A percentile compares a stretch with the other conserved stretches of the same genome.
These are phyloP conservation scores for Seiridium cupressi DNA, from an alignment of 2,329 filamentous ascomycete genomes.

Conservation along the genomic window DNA sequence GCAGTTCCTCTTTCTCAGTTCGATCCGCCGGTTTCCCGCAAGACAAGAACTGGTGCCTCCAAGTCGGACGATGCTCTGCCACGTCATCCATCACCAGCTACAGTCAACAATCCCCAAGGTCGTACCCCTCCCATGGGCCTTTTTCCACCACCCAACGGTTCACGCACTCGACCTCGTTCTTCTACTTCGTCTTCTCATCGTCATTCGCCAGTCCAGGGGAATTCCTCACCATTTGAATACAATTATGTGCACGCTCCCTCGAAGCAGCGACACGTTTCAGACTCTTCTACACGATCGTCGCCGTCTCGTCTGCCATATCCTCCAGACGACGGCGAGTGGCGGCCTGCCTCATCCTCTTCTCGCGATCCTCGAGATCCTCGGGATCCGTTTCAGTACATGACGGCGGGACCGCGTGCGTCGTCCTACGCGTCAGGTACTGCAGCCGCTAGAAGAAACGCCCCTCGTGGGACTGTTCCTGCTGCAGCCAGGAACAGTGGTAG, in stretches of 20 bases:
- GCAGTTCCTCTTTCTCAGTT: constrained; percentile 54
- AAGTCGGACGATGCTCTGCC: constrained; percentile 33
- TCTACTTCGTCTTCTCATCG: constrained; percentile 39
- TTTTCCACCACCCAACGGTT: constrained; percentile 44
- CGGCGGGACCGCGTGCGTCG: constrained; percentile 38
- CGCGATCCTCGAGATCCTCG: constrained; percentile 21
- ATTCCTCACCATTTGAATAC: constrained; percentile 44
- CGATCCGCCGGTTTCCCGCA: constrained; percentile 38
- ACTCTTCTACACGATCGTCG: constrained; percentile 33
- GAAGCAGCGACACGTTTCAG: constrained; percentile 42
- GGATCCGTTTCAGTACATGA: constrained; percentile 55
- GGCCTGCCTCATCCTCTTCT: constrained; percentile 25
- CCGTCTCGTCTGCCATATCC: constrained; percentile 29
- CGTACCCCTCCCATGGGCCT: constrained; percentile 47
- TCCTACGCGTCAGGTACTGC: constrained; percentile 28
- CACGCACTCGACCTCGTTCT: constrained; percentile 40
- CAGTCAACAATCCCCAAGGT: constrained; percentile 32
- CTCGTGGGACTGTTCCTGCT: constrained; percentile 22
- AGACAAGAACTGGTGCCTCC: constrained; percentile 24
- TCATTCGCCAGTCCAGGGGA: constrained; percentile 32
- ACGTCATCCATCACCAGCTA: constrained; percentile 36
- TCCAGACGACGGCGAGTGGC: constrained; percentile 24
- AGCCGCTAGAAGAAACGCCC: constrained; percentile 29
- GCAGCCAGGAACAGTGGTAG: constrained; percentile 32
- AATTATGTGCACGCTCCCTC: constrained; percentile 36